Conservation (phyloP, 73 alveolate species). For the Tetrahymena elliotti region DNA sequence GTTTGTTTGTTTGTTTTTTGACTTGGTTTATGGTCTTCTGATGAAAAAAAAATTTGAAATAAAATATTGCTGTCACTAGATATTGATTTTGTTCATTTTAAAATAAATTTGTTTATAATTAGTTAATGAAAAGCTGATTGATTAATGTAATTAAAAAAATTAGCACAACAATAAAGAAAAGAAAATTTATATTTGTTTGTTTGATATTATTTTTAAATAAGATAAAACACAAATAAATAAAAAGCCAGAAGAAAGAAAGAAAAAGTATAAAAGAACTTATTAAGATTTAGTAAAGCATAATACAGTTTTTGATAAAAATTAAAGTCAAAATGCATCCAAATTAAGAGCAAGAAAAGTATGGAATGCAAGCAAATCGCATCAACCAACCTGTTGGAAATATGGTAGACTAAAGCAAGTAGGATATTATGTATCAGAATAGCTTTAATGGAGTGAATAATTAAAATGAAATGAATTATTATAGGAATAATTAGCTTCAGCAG, state of each 20-base stretch:
- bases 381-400: not conserved
- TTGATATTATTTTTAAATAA: not conserved
- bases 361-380: not conserved
- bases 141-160: not conserved
- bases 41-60: not conserved
- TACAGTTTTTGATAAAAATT: not conserved
- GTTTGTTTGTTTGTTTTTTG: not conserved
- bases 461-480: not conserved
- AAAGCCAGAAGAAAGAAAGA: not conserved
- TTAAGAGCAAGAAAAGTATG: not conserved
- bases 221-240: not conserved
- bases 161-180: not conserved
- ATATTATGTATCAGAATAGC: not conserved
- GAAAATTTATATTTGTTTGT: not conserved
- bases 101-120: not conserved
- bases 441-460: not conserved
- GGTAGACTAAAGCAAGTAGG: not conserved
- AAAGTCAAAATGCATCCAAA: not conserved
- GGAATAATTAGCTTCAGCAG: not conserved
- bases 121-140: not conserved
- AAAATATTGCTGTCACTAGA: not conserved
- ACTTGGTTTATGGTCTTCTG: not conserved
- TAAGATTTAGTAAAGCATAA: not conserved
- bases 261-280: not conserved
- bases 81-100: not conserved